Evolutionary conservation across 106 monocot species (phyloP).

Genomic region (Dioscorea dumetorum): DNA sequence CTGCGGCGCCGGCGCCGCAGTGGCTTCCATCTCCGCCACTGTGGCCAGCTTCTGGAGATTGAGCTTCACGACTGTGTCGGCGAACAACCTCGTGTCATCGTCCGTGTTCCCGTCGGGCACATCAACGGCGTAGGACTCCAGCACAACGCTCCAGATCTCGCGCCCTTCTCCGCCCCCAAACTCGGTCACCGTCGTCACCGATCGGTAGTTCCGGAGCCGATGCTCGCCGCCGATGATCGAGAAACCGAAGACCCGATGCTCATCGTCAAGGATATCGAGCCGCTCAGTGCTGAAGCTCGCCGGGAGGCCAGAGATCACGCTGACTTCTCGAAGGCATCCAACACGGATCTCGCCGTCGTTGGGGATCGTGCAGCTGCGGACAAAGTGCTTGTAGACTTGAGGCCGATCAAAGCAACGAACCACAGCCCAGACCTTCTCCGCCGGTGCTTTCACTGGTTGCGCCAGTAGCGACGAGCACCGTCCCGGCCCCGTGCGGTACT

Average conservation of each 20-base stretch:
- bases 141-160: constrained; percentile 43
- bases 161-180: constrained; percentile 11
- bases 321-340: constrained; percentile 77
- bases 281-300: constrained; percentile 78
- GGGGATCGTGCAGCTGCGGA: constrained; percentile 52
- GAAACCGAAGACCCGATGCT: constrained; percentile 42
- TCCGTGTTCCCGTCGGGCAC: constrained; percentile 71
- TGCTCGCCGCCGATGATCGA: constrained; percentile 84
- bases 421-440: constrained; percentile 56
- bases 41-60: constrained; percentile 74
- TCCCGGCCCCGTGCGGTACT: not conserved
- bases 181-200: constrained; percentile 54
- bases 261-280: constrained; percentile 69
- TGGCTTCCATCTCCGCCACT: constrained; percentile 25
- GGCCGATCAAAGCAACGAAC: constrained; percentile 73
- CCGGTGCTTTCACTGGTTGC: constrained; percentile 57
- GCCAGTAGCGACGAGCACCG: constrained; percentile 49
- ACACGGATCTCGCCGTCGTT: constrained; percentile 25
- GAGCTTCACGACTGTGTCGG: constrained; percentile 61
- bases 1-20: constrained; percentile 3
- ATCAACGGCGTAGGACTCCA: constrained; percentile 77
- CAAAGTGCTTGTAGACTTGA: constrained; percentile 88
- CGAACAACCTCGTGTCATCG: constrained; percentile 69
- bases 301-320: constrained; percentile 83
- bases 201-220: constrained; percentile 63